These are phyloP conservation scores for Chlorencoelia australis DNA, from an alignment of 2,329 filamentous ascomycete genomes.

Conservation along the genomic window DNA sequence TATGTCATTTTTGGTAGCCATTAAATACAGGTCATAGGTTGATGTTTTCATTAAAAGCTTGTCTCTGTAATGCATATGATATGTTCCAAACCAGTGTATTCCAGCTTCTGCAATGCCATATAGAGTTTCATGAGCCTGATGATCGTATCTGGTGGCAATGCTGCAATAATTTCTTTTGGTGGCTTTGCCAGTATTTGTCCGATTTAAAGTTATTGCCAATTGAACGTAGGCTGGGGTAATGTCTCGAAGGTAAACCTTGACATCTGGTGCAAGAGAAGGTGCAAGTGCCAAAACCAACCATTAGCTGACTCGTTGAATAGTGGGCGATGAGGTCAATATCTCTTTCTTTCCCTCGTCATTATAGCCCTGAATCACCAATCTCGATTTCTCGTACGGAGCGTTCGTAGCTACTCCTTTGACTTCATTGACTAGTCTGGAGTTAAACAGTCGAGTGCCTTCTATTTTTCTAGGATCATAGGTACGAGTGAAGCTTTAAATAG, in stretches of 20 bases:
- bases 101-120: slow-evolving; percentile 1
- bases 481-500: no score
- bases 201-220: not conserved
- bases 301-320: slow-evolving; percentile 7
- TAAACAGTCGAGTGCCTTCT: no score
- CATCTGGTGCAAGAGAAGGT: not conserved
- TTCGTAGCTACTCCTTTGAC: not conserved
- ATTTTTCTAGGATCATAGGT: no score
- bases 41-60: not conserved
- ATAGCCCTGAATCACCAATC: slow-evolving; percentile 5
- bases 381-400: not conserved
- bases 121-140: not conserved
- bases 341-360: slow-evolving; percentile 7
- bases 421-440: not conserved
- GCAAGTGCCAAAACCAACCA: slow-evolving; percentile 1
- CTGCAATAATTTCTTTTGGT: not conserved
- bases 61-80: not conserved
- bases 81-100: slow-evolving; percentile 1
- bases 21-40: not conserved
- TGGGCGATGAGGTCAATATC: slow-evolving; percentile 7
- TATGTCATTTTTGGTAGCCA: not conserved
- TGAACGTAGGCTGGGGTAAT: not conserved
- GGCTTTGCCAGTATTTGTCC: not conserved
- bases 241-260: not conserved
- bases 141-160: not conserved